Base-by-base conservation (phyloP, 345 rosid genomes). In the Brassica carinata region DNA sequence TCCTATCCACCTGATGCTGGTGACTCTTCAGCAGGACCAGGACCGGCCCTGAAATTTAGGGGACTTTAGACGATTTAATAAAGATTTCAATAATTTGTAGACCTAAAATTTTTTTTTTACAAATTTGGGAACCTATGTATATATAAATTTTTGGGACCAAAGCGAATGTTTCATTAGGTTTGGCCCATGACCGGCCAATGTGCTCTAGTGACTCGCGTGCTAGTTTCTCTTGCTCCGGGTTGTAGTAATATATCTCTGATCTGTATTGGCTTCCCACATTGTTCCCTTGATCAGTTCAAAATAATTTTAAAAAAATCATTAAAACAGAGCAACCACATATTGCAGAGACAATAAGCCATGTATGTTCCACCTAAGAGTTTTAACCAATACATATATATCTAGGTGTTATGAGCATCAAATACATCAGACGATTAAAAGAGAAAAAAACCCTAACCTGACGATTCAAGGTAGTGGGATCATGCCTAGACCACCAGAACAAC, bases 231-330 rank as follows among this genome's bases (percentile, higher is more conserved):
- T 95, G 98, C 79, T 93, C 99, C 0, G 88, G 85, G 11, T 86
- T 89, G 80, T 91, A 95, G 64, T 33, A 79, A 71, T 86, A 95
- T 74, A 93, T 90, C 70, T 97, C 99, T 23, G 99, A 93, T 84
- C 99, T 78, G 84, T 95, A 93, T 69, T 93, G 99, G 0, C 93
- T 85, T 69, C 99, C 99, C 73, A 95, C 98, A 83, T 93, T 97
- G 76, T 86, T 85, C 11, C 98, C 98, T 98, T 95, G 87, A 26
- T 74, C 36, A 69, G 43, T 48, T n/a, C 2, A 5, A 48, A 48
- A 29, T 36, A 5, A 29, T 14, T 17, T 18, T 2, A 57, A 18
- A 57, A 11, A 11, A 51, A 36, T 8, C 67, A 78, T 34, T 30
- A 64, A 64, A 5, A 18, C 67, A 59, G 67, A 76, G 51, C 5